Evolutionary conservation across 805 yeast species (phyloP).

Genomic region (Monosporozyma siamensis): DNA sequence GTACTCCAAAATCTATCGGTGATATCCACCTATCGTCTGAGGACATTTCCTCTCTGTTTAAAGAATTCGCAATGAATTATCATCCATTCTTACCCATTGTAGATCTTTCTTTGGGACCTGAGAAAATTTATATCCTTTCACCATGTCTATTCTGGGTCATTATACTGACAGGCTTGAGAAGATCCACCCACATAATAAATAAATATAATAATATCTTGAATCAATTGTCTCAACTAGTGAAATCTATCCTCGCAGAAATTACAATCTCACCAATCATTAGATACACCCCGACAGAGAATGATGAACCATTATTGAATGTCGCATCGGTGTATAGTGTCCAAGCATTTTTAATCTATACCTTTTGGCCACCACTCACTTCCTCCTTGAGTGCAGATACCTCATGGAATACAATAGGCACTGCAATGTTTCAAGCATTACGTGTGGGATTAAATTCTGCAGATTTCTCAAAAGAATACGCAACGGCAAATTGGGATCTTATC

Average conservation of each 20-base stretch:
- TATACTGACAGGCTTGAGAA: conserved; percentile 71
- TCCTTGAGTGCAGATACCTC: conserved; percentile 92
- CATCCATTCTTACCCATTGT: conserved; percentile 86
- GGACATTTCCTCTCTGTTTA: conserved; percentile 50
- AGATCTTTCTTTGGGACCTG: conserved; percentile 75
- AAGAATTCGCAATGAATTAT: conserved; percentile 64
- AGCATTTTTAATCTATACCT: conserved; percentile 77
- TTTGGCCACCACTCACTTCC: conserved; percentile 95
- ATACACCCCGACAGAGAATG: conserved; percentile 67
- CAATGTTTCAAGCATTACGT: conserved; percentile 84
- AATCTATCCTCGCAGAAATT: conserved; percentile 73
- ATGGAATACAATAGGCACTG: conserved; percentile 91
- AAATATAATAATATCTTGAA: conserved; percentile 18
- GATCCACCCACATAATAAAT: conserved; percentile 23
- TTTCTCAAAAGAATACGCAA: conserved; percentile 43
- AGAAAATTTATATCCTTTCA: conserved; percentile 63
- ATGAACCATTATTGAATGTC: conserved; percentile 75
- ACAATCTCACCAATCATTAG: conserved; percentile 86
- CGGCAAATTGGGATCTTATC: conserved; percentile 34
- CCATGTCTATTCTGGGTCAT: conserved; percentile 93
- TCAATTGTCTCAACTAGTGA: conserved; percentile 57
- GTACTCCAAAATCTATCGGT: conserved; percentile 65
- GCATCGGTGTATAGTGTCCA: conserved; percentile 92
- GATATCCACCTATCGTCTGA: conserved; percentile 52
- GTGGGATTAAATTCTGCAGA: conserved; percentile 86